Evolutionary conservation across 352 stramenopile genomes (phyloP).

Genomic region (Pythium diclinum): DNA sequence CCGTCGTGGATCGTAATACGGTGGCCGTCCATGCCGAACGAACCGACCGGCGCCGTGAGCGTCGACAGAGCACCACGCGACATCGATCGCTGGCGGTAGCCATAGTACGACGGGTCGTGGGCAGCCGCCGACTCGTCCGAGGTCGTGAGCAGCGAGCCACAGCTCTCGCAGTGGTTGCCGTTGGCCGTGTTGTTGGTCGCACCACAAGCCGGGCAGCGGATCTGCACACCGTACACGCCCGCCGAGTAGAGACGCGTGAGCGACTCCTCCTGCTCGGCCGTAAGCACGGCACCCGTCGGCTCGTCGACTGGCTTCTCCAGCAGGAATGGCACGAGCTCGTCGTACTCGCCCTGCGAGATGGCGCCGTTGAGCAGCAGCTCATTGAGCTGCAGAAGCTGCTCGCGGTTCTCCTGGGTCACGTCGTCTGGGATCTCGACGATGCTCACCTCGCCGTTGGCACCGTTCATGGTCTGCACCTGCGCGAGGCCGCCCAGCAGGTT

Average conservation of each 20-base stretch:
- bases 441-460: slow-evolving; percentile 64
- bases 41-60: slow-evolving; percentile 65
- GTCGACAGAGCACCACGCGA: slow-evolving; percentile 55
- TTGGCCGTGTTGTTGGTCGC: slow-evolving; percentile 88
- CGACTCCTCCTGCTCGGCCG: slow-evolving; percentile 79
- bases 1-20: slow-evolving; percentile 83
- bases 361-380: slow-evolving; percentile 78
- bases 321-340: slow-evolving; percentile 85
- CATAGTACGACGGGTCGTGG: slow-evolving; percentile 49
- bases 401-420: slow-evolving; percentile 81
- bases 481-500: slow-evolving; percentile 72
- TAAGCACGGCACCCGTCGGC: slow-evolving; percentile 58
- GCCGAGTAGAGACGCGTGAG: slow-evolving; percentile 73
- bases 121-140: slow-evolving; percentile 51
- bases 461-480: slow-evolving; percentile 74
- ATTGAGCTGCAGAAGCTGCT: slow-evolving; percentile 85
- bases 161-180: slow-evolving; percentile 85
- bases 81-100: slow-evolving; percentile 58
- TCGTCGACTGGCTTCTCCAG: slow-evolving; percentile 65
- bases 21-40: slow-evolving; percentile 74
- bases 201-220: slow-evolving; percentile 81
- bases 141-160: slow-evolving; percentile 79
- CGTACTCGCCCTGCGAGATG: slow-evolving; percentile 83
- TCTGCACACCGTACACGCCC: slow-evolving; percentile 82
- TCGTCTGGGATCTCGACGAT: slow-evolving; percentile 83